Evolutionary conservation across 192 early-diverging fungal species (phyloP).

Genomic region (Podila minutissima): DNA sequence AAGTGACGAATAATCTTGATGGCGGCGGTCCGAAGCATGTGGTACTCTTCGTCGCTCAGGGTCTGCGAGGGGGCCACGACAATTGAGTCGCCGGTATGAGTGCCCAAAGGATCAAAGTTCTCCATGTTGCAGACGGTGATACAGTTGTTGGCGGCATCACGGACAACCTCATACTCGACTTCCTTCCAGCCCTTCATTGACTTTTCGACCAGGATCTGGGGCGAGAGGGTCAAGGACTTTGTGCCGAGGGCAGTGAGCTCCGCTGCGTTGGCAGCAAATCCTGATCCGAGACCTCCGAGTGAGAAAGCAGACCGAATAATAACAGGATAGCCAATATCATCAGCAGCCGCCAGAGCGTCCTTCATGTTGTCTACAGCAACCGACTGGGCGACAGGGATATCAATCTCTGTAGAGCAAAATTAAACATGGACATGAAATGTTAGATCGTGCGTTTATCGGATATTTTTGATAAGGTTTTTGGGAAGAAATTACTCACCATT

Average conservation of each 20-base stretch:
- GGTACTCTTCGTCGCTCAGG: slow-evolving; percentile 95
- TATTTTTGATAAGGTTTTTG: slow-evolving; percentile 3
- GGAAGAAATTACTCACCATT: slow-evolving; percentile 61
- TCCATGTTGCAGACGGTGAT: slow-evolving; percentile 99
- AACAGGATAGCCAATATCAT: slow-evolving; percentile 90
- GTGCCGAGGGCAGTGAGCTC: slow-evolving; percentile 84
- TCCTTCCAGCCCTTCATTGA: slow-evolving; percentile 99
- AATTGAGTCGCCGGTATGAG: slow-evolving; percentile 99
- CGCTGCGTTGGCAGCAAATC: slow-evolving; percentile 82
- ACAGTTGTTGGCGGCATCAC: slow-evolving; percentile 97
- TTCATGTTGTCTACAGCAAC: slow-evolving; percentile 88
- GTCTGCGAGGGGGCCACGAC: slow-evolving; percentile 98
- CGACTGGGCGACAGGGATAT: slow-evolving; percentile 90
- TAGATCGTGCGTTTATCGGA: background rate
- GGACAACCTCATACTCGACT: slow-evolving; percentile 98
- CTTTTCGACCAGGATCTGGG: slow-evolving; percentile 94
- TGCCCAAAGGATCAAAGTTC: slow-evolving; percentile 99
- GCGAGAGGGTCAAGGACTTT: slow-evolving; percentile 86
- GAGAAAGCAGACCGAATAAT: slow-evolving; percentile 96
- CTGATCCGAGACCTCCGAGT: slow-evolving; percentile 97
- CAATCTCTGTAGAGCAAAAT: slow-evolving; percentile 63
- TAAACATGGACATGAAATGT: background rate
- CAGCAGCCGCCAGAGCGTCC: slow-evolving; percentile 87
- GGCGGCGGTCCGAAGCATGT: slow-evolving; percentile 94
- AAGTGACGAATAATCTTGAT: slow-evolving; percentile 96